Conservation (phyloP, 306 rosid species). For the Quercus bicolor region DNA sequence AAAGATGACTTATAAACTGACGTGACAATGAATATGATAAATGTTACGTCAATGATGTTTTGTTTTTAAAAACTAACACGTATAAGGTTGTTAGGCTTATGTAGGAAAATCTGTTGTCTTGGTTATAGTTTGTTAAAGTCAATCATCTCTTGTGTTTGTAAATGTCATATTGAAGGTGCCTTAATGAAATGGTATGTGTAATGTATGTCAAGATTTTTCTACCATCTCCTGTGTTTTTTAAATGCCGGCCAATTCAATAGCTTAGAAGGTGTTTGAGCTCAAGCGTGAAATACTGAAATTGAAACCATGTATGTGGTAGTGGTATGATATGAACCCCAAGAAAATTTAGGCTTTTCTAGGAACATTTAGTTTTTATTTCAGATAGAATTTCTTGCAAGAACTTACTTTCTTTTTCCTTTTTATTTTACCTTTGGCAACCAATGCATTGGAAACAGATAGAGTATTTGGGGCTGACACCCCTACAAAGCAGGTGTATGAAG, state of each 20-base stretch:
- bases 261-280: background rate
- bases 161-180: no score
- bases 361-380: background rate
- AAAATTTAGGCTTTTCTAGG: background rate
- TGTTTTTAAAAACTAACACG: no score
- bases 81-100: no score
- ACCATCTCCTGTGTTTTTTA: background rate
- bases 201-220: background rate
- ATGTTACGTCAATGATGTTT: no score
- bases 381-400: background rate
- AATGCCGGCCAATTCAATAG: background rate
- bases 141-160: no score
- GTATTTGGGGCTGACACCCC: conserved; percentile 59
- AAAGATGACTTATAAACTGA: no score
- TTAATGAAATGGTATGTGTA: background rate
- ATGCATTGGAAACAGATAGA: conserved; percentile 47
- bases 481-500: conserved; percentile 69
- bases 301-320: background rate
- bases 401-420: background rate
- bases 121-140: no score
- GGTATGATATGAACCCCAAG: background rate
- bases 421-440: background rate
- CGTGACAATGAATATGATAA: no score
- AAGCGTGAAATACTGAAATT: background rate
- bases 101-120: no score